Evolutionary conservation across 2,329 filamentous ascomycete species (phyloP).

Genomic region (Leptosphaerulina australis): DNA sequence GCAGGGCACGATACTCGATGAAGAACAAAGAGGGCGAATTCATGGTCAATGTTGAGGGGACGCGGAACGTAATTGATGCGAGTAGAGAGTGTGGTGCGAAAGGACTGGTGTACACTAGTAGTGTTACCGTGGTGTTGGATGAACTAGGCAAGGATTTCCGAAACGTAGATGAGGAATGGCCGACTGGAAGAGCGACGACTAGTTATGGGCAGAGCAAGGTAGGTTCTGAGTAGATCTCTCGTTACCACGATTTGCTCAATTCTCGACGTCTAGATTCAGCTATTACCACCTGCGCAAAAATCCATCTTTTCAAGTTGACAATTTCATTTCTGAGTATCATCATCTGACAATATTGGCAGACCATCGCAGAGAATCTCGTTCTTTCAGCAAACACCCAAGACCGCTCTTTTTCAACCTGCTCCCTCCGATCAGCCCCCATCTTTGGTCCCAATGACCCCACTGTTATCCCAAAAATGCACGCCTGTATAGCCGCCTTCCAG

Average conservation of each 20-base stretch:
- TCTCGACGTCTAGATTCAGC: neutral
- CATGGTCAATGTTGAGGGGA: constrained; percentile 88
- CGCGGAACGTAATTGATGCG: constrained; percentile 75
- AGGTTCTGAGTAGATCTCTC: constrained; percentile 16
- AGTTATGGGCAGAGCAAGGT: constrained; percentile 94
- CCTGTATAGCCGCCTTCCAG: constrained; percentile 70
- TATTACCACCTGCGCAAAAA: neutral
- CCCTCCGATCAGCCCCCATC: constrained; percentile 86
- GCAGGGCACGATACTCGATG: constrained; percentile 49
- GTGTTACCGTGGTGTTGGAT: constrained; percentile 84
- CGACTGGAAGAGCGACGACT: constrained; percentile 71
- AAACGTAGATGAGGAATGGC: constrained; percentile 85
- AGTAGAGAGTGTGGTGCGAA: constrained; percentile 73
- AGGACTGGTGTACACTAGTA: constrained; percentile 89
- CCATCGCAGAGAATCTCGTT: constrained; percentile 80
- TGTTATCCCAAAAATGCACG: constrained; percentile 73
- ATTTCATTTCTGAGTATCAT: neutral
- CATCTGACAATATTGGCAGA: constrained; percentile 51
- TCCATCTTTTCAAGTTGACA: no score
- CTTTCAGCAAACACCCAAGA: constrained; percentile 71
- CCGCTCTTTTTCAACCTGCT: constrained; percentile 69
- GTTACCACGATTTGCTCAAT: neutral
- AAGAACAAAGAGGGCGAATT: constrained; percentile 62
- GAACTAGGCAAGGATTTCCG: constrained; percentile 73
- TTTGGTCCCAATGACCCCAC: constrained; percentile 89